A percentile compares a stretch with the other conserved stretches of the same genome.
Conservation (phyloP, 108 stramenopile species). For the Cyclotella kingstonii region DNA sequence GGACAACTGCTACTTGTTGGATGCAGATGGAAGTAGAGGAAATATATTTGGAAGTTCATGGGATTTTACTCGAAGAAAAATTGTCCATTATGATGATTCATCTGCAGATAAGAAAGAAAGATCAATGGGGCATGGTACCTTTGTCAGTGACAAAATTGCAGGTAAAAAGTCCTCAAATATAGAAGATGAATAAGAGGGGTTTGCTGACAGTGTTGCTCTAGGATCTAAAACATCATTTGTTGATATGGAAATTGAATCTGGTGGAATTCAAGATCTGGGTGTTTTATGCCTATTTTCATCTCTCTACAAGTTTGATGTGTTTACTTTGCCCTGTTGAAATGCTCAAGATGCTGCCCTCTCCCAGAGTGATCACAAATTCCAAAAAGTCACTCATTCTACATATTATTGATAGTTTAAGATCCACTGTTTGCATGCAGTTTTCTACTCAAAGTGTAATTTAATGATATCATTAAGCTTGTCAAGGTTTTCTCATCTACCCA, state of each 20-base stretch:
- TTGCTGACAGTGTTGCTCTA: conserved; percentile 45
- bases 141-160: conserved; percentile 43
- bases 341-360: no score
- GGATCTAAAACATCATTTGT: conserved; percentile 49
- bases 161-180: conserved; percentile 46
- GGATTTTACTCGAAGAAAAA: conserved; percentile 35
- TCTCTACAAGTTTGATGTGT: conserved; percentile 29
- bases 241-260: conserved; percentile 43
- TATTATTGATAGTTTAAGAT: no score
- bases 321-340: no score
- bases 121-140: conserved; percentile 48
- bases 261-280: conserved; percentile 38
- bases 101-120: conserved; percentile 32
- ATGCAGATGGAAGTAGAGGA: conserved; percentile 8
- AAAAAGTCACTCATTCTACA: no score
- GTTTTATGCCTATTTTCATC: conserved; percentile 29
- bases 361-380: no score
- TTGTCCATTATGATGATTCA: conserved; percentile 45
- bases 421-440: no score
- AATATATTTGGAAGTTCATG: conserved; percentile 27
- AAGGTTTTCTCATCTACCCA: no score
- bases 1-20: conserved; percentile 56
- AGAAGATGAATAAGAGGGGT: conserved; percentile 19
- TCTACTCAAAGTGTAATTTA: no score
- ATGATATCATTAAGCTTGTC: no score